phyloP scores from a whole-genome alignment of 1,284 basidiomycete genomes.

The Malassezia equina region DNA sequence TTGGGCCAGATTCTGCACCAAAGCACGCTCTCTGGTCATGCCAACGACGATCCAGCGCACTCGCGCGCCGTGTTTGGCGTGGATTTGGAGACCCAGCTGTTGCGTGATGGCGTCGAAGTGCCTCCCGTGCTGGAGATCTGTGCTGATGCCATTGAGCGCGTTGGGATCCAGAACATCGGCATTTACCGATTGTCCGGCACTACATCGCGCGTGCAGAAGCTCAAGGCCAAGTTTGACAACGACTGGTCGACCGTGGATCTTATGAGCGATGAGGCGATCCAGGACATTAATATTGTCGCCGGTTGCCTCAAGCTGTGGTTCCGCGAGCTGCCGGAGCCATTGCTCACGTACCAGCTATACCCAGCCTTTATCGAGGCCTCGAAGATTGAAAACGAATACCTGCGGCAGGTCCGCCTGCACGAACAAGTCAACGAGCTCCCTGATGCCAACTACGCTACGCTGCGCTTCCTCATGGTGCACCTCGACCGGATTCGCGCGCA shows the following conservation, averaged over 20 bases:
- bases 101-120: conserved; percentile 74
- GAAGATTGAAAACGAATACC: conserved; percentile 61
- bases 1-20: conserved; percentile 22
- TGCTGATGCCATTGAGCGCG: conserved; percentile 70
- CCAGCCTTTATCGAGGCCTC: conserved; percentile 89
- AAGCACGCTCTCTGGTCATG: neutral
- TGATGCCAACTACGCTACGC: conserved; percentile 92
- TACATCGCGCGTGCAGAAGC: conserved; percentile 70
- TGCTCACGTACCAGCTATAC: conserved; percentile 75
- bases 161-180: conserved; percentile 67
- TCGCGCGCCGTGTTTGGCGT: conserved; percentile 59
- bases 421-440: conserved; percentile 95
- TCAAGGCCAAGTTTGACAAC: conserved; percentile 71
- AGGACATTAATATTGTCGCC: conserved; percentile 90
- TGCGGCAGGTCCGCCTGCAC: conserved; percentile 78
- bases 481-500: conserved; percentile 54
- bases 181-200: conserved; percentile 91
- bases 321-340: conserved; percentile 85
- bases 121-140: conserved; percentile 82
- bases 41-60: neutral
- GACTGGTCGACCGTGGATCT: conserved; percentile 43
- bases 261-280: conserved; percentile 49
- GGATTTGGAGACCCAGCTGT: conserved; percentile 81
- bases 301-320: conserved; percentile 92
- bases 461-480: conserved; percentile 92